A percentile compares a stretch with the other conserved stretches of the same genome.
These are phyloP conservation scores for Cryptococcus wingfieldii DNA, from an alignment of 1,284 basidiomycete species.

Conservation along the genomic window DNA sequence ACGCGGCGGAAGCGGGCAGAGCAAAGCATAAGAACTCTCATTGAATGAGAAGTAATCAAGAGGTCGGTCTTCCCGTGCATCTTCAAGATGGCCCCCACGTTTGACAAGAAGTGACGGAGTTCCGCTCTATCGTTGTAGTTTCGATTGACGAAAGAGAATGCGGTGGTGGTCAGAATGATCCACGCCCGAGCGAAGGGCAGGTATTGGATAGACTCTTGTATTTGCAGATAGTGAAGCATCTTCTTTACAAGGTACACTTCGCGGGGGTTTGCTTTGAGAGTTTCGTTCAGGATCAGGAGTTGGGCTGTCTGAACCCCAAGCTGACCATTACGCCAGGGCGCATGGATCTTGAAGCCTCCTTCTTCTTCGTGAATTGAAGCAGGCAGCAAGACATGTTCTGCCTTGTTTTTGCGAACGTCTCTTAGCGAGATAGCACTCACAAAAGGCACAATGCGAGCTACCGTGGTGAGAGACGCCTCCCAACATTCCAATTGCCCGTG, in stretches of 20 bases:
- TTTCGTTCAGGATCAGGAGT: constrained; percentile 62
- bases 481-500: constrained; percentile 53
- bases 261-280: constrained; percentile 64
- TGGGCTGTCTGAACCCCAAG: constrained; percentile 67
- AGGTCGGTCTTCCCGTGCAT: constrained; percentile 66
- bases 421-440: constrained; percentile 69
- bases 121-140: constrained; percentile 72
- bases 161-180: constrained; percentile 63
- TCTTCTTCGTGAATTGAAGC: constrained; percentile 53
- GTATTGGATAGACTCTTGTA: constrained; percentile 29
- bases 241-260: constrained; percentile 69
- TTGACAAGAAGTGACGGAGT: constrained; percentile 63
- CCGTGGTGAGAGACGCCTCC: constrained; percentile 56
- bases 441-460: constrained; percentile 59
- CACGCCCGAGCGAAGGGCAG: constrained; percentile 61
- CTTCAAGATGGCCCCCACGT: constrained; percentile 63
- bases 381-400: constrained; percentile 67
- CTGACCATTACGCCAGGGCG: constrained; percentile 54
- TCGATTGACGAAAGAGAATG: constrained; percentile 69
- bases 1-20: constrained; percentile 70
- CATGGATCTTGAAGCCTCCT: constrained; percentile 49
- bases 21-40: constrained; percentile 66
- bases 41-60: constrained; percentile 60
- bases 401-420: constrained; percentile 68
- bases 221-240: constrained; percentile 59